Evolutionary conservation across 306 rosid genomes (phyloP).

Genomic region (Cyclanthera cordifolia): DNA sequence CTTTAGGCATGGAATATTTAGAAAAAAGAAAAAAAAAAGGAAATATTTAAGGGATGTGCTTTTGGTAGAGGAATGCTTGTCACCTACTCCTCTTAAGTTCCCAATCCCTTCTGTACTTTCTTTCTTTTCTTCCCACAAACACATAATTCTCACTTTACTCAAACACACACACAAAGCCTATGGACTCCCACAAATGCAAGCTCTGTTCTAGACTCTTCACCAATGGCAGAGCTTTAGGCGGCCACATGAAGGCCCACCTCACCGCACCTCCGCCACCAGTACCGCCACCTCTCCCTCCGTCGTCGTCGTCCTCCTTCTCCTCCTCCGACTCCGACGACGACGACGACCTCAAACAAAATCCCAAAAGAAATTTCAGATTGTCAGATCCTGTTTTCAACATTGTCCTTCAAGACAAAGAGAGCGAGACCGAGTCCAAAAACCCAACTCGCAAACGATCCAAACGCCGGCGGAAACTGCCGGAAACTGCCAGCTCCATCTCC

Average conservation of each 20-base stretch:
- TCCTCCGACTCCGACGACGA: not conserved
- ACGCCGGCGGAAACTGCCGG: conserved; percentile 25
- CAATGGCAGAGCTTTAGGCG: conserved; percentile 75
- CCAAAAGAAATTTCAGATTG: too few species aligned
- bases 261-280: conserved; percentile 39
- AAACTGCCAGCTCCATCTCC: conserved; percentile 51
- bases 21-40: too few species aligned
- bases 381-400: conserved; percentile 58
- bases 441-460: conserved; percentile 77
- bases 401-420: conserved; percentile 64
- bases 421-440: conserved; percentile 73
- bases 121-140: not conserved
- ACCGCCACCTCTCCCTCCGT: conserved; percentile 48
- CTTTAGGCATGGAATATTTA: too few species aligned
- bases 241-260: conserved; percentile 87
- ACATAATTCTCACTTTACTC: too few species aligned
- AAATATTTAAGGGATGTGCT: too few species aligned
- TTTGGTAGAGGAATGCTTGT: conserved; percentile 92
- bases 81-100: conserved; percentile 71
- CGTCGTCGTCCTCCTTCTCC: conserved; percentile 19
- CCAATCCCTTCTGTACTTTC: conserved; percentile 28
- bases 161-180: not conserved
- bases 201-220: conserved; percentile 48
- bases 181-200: conserved; percentile 83
- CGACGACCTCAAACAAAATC: too few species aligned